These are phyloP conservation scores for Eutypa lata DNA, from an alignment of 2,329 filamentous ascomycete genomes.

Conservation along the genomic window DNA sequence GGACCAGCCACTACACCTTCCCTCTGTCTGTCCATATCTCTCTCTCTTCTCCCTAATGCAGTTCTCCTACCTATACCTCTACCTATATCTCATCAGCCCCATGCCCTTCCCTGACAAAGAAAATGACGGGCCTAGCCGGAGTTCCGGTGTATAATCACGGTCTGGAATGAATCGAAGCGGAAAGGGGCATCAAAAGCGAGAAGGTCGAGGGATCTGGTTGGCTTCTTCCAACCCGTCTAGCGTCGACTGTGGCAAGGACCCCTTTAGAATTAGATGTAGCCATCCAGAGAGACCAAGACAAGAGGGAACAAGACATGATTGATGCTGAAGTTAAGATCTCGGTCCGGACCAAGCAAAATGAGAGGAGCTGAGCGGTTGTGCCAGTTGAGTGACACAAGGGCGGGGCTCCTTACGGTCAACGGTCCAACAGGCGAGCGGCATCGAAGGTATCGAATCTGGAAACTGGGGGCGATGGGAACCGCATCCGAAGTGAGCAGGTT, in stretches of 20 bases:
- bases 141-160: neutral
- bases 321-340: constrained; percentile 1
- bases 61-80: neutral
- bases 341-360: constrained; percentile 7
- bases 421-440: constrained; percentile 17
- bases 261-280: neutral
- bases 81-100: neutral
- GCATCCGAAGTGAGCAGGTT: constrained; percentile 11
- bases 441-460: constrained; percentile 6
- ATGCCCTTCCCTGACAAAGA: too few species aligned
- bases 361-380: neutral
- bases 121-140: neutral
- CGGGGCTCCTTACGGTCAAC: constrained; percentile 19
- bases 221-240: neutral
- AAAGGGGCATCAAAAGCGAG: neutral
- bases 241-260: neutral
- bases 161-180: neutral
- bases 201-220: neutral
- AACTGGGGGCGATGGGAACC: constrained; percentile 13
- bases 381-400: constrained; percentile 9
- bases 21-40: too few species aligned
- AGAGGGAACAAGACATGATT: neutral
- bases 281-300: constrained; percentile 1
- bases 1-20: too few species aligned
- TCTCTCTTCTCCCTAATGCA: neutral